These are phyloP conservation scores for Scortechinia acanthostroma DNA, from an alignment of 2,329 filamentous ascomycete species.

Conservation along the genomic window DNA sequence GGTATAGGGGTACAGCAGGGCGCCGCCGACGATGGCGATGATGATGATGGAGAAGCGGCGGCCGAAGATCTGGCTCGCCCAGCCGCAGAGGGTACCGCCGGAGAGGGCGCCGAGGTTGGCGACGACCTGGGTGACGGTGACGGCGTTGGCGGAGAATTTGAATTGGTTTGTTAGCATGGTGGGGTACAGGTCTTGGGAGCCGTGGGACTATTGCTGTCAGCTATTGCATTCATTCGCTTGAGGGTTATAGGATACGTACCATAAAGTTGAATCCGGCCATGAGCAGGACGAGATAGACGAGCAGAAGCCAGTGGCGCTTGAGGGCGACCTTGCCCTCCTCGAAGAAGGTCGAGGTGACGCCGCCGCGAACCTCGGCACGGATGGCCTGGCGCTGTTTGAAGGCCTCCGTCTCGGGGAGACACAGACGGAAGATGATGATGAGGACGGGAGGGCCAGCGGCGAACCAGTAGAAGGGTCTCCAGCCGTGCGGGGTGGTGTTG, in stretches of 20 bases:
- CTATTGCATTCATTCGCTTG: no score
- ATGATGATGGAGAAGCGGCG: conserved; percentile 63
- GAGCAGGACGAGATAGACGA: conserved; percentile 75
- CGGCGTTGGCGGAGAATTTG: conserved; percentile 37
- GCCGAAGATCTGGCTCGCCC: conserved; percentile 62
- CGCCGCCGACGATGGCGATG: conserved; percentile 60
- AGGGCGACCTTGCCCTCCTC: conserved; percentile 73
- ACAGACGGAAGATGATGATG: conserved; percentile 73
- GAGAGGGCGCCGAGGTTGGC: conserved; percentile 66
- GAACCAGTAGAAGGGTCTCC: conserved; percentile 87
- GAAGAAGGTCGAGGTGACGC: conserved; percentile 62
- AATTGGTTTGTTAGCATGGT: conserved; percentile 52
- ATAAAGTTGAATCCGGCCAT: conserved; percentile 94
- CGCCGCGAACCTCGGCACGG: conserved; percentile 40
- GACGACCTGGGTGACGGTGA: conserved; percentile 67
- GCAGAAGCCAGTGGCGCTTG: conserved; percentile 71
- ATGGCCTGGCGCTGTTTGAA: conserved; percentile 63
- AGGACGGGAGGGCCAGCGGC: conserved; percentile 73
- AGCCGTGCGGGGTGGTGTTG: conserved; percentile 70
- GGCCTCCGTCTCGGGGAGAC: conserved; percentile 71
- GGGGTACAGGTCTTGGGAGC: conserved; percentile 49
- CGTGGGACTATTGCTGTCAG: neutral
- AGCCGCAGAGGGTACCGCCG: conserved; percentile 63
- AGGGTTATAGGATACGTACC: conserved; percentile 71
- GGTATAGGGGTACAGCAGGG: conserved; percentile 77